Evolutionary conservation across 1,284 basidiomycete species (phyloP).

Genomic region (Tetrapyrgos nigripes): DNA sequence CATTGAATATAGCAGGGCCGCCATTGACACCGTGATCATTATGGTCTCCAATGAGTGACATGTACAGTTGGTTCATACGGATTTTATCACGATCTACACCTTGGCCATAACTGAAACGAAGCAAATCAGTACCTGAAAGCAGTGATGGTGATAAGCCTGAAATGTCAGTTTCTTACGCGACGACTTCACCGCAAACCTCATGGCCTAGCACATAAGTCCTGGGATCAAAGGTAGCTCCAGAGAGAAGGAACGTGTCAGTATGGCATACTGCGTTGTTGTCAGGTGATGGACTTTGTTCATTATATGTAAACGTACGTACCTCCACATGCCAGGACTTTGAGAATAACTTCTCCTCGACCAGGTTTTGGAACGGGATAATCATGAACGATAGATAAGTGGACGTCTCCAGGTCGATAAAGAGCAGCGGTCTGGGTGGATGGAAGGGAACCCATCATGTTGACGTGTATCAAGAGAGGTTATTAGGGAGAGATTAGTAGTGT

Average conservation of each 20-base stretch:
- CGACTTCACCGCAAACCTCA: constrained; percentile 29
- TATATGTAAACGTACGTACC: constrained; percentile 6
- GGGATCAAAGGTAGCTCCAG: constrained; percentile 15
- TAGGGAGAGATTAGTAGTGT: too few relatives aligned
- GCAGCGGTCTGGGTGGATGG: neutral
- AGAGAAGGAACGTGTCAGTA: constrained; percentile 28
- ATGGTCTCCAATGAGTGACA: constrained; percentile 16
- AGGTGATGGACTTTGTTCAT: neutral
- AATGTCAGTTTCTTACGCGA: constrained; percentile 16
- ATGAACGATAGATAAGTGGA: neutral
- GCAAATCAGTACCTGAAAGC: neutral
- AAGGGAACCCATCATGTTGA: too few relatives aligned
- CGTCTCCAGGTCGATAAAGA: neutral
- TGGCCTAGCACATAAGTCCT: constrained; percentile 33
- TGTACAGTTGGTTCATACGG: constrained; percentile 24
- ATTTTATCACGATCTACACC: constrained; percentile 19
- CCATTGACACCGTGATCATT: constrained; percentile 18
- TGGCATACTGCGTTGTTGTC: too few relatives aligned
- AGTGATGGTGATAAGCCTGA: neutral
- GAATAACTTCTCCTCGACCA: constrained; percentile 27
- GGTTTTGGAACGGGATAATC: constrained; percentile 23
- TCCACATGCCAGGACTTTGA: constrained; percentile 32
- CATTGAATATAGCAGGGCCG: constrained; percentile 12
- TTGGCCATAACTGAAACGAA: constrained; percentile 14
- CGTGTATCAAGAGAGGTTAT: too few relatives aligned